Percentiles rank a stretch among this genome's conserved stretches.
These are phyloP conservation scores for Sporothrix variecibatus DNA, from an alignment of 2,329 filamentous ascomycete species.

Conservation along the genomic window DNA sequence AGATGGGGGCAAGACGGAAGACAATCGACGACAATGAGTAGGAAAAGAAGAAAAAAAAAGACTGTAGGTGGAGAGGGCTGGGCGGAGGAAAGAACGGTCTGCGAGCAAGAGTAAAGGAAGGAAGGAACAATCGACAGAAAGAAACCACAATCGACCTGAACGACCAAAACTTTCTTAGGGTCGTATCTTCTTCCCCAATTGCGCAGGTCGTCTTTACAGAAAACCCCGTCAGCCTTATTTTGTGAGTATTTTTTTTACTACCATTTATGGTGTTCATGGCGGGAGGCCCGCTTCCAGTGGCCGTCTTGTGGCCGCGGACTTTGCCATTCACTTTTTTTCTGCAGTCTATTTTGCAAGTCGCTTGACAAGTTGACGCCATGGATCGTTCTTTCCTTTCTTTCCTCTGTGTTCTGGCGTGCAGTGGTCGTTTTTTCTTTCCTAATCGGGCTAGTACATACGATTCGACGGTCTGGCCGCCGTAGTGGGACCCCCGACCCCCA, in stretches of 20 bases:
- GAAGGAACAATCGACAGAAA: constrained; percentile 3
- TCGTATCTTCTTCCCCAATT: constrained; percentile 22
- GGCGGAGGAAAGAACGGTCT: not conserved
- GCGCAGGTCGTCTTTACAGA: not conserved
- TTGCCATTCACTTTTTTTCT: not conserved
- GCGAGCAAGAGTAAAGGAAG: not conserved
- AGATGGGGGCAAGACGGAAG: not conserved
- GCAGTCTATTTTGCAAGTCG: too few relatives aligned
- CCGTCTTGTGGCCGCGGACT: not conserved
- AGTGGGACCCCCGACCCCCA: not conserved
- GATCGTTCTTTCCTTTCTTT: not conserved
- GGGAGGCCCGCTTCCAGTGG: not conserved
- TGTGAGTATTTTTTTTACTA: not conserved
- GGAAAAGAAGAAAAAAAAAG: not conserved
- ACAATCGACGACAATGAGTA: not conserved
- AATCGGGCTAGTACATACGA: constrained; percentile 11
- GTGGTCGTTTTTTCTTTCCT: constrained; percentile 13
- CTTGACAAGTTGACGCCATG: constrained; percentile 10
- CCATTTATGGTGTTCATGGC: not conserved
- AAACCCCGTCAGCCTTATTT: not conserved
- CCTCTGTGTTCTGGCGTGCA: not conserved
- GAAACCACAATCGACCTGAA: not conserved
- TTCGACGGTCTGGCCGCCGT: not conserved
- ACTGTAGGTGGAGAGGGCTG: not conserved
- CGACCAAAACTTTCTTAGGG: not conserved